Evolutionary conservation across 345 rosid genomes (phyloP).

Genomic region (Viola odorata): DNA sequence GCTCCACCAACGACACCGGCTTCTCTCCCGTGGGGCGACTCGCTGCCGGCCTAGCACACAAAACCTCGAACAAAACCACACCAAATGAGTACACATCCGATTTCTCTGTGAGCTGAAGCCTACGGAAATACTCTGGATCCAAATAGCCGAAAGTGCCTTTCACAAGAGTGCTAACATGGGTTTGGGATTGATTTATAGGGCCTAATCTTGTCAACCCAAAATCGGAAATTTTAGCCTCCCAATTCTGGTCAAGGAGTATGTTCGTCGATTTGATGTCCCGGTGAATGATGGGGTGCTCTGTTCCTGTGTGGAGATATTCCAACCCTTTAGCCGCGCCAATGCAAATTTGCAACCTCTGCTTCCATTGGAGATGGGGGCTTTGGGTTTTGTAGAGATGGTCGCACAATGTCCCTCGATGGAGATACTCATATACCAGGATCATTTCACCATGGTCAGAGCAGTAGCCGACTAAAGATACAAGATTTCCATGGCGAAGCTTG

Average conservation of each 20-base stretch:
- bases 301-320: conserved; percentile 28
- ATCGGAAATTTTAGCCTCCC: conserved; percentile 53
- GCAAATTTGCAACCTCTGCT: conserved; percentile 38
- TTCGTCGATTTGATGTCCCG: conserved; percentile 52
- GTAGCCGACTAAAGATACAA: conserved; percentile 39
- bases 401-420: conserved; percentile 27
- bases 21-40: not conserved
- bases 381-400: conserved; percentile 27
- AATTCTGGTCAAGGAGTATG: conserved; percentile 44
- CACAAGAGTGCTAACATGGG: conserved; percentile 45
- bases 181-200: conserved; percentile 28
- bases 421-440: conserved; percentile 42
- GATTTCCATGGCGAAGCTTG: conserved; percentile 30
- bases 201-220: conserved; percentile 45
- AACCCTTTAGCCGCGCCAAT: conserved; percentile 42
- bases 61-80: conserved; percentile 8
- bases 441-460: conserved; percentile 38
- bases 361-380: conserved; percentile 31
- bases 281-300: conserved; percentile 37
- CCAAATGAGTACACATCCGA: conserved; percentile 22
- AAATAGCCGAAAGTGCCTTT: conserved; percentile 48
- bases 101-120: conserved; percentile 20
- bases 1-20: not conserved
- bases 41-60: conserved; percentile 7
- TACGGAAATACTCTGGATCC: too few species aligned